Base-by-base conservation (phyloP, 805 yeast species). In the Candida parachauliodes region DNA sequence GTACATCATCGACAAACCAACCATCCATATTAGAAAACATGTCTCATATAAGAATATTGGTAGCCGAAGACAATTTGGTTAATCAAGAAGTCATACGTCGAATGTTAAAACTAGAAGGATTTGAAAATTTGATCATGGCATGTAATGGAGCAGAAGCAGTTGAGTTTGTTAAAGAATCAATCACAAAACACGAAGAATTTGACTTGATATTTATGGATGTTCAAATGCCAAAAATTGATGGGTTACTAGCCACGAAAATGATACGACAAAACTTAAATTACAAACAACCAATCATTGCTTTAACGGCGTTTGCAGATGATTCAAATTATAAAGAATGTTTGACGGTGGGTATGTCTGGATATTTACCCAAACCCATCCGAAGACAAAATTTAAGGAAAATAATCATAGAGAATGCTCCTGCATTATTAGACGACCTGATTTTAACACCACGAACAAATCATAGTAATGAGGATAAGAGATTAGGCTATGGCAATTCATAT, bases 201-300 rank as follows among this genome's bases (percentile, higher is more conserved):
- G 91, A 87, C 55, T 61, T 91, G 37, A 77, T 93, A 2, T 86
- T 91, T 54, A 91, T 91, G 98, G 98, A 91, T 59, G 94, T 91
- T 36, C 97, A 91, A 60, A 91, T 89, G 98, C 98, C 98, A 4
- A 81, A 78, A 50, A 71, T 88, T 47, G 97, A 91, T 56, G 98
- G 98, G 2, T 63, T 89, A 21, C 68, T 79, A 18, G 95, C 97
- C 0, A 88, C 98, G 0, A 77, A 68, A 43, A 69, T 74, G 51
- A 83, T 91, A 24, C 69, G 96, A 31, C 60, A 68, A 12, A 80
- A 83, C 30, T 57, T 84, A 42, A 64, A 72, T 4, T 85, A 75
- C 52, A 54, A 55, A 1, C 74, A 76, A 5, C 97, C 97, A 0
- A 88, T 93, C 41, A 93, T 91, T 26, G 98, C 97, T 0, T 72